A percentile compares a stretch with the other conserved stretches of the same genome.
phyloP scores from a whole-genome alignment of 2,329 filamentous ascomycete genomes.

The Didymella lethalis region DNA sequence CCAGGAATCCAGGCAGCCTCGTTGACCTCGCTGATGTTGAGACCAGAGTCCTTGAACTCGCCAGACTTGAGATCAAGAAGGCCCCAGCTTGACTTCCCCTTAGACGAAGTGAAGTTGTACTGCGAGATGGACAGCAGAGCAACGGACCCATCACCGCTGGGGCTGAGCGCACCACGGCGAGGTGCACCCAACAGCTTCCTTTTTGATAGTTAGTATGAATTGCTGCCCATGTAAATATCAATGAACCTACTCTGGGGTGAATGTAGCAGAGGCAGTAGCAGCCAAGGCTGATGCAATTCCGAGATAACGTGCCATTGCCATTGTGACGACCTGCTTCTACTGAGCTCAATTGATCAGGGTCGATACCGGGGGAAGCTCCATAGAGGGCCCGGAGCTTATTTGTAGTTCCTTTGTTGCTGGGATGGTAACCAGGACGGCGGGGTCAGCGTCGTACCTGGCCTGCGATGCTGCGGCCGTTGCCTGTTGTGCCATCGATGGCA shows the following conservation, averaged over 20 bases:
- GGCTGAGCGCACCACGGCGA: conserved; percentile 71
- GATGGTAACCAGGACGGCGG: conserved; percentile 22
- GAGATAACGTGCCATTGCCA: conserved; percentile 47
- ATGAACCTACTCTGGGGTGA: conserved; percentile 47
- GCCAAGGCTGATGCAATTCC: conserved; percentile 45
- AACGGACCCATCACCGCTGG: conserved; percentile 70
- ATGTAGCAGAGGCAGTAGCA: conserved; percentile 42
- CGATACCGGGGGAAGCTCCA: conserved; percentile 28
- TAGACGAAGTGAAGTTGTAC: conserved; percentile 80
- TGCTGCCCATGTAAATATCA: background rate
- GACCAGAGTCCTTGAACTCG: conserved; percentile 42
- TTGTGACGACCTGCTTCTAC: conserved; percentile 37
- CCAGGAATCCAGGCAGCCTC: conserved; percentile 48
- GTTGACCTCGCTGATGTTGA: conserved; percentile 44
- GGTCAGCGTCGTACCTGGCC: conserved; percentile 26
- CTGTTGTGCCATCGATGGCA: conserved; percentile 29
- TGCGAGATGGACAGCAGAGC: conserved; percentile 74
- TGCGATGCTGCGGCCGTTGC: conserved; percentile 14
- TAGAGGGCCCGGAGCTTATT: conserved; percentile 35
- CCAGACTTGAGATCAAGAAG: conserved; percentile 46
- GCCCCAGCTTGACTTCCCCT: conserved; percentile 63
- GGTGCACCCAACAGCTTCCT: conserved; percentile 72
- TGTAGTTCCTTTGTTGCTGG: conserved; percentile 26
- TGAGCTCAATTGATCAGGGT: conserved; percentile 39
- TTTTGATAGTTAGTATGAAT: conserved; percentile 13